Base-by-base conservation (phyloP, 306 rosid species). In the Luffa acutangula region DNA sequence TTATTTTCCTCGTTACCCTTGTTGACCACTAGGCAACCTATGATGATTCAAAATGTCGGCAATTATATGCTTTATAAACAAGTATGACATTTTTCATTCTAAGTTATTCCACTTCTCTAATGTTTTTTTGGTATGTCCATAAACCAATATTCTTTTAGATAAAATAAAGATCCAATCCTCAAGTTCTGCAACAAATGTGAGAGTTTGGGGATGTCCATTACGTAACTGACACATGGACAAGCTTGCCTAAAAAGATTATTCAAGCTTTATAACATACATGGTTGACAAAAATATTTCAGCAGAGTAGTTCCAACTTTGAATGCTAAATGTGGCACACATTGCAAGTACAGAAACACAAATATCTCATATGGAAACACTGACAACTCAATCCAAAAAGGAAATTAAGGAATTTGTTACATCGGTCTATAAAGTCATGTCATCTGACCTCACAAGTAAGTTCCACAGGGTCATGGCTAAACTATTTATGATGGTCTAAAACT, bases 251-350 rank as follows among this genome's bases (percentile, higher is more conserved):
- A 69, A 9, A 2, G 15, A 20, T 4, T 70, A 72, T 43, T 72
- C 58, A 72, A 72, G 77, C 77, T 72, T 72, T 42, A 72, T n/a
- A n/a, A 6, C 21, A 48, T 72, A 31, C 58, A 72, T 25, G 42
- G 21, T 31, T 72, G 77, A 48, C 11, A 72, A 46, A 46, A 21
- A 72, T 12, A 20, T 45, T 7, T 72, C 58, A 11, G 36, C 75
- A 8, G 45, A 63, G 56, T 45, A 45, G 56, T 25, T 64, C 36
- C 45, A 12, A 64, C 42, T 64, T 64, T 14, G 7, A 64, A 36
- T 34, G 45, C 25, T 37, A 37, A 1, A 67, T 67, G 51, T 41
- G 42, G 52, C 75, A 67, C 13, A 49, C 1, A 33, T 52, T 14
- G 43, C 43, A 31, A 4, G 43, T 13, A 49, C 43, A 49, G 59